Evolutionary conservation across 345 rosid genomes (phyloP).

Genomic region (Populus ilicifolia): DNA sequence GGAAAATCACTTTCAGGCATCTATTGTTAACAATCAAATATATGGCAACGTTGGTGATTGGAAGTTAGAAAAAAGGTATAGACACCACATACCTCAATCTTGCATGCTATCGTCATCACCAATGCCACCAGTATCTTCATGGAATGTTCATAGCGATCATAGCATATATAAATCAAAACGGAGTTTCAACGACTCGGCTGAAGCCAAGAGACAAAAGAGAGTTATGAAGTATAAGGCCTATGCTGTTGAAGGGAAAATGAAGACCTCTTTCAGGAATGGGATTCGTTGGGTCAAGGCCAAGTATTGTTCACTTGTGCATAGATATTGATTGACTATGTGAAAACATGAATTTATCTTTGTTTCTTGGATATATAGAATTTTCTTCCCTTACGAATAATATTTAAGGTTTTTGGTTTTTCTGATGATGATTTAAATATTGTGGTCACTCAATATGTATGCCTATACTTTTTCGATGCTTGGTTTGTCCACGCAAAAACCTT

Average conservation of each 20-base stretch:
- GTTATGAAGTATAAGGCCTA: constrained; percentile 39
- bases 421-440: no score
- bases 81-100: no score
- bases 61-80: background rate
- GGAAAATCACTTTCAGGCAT: constrained; percentile 10
- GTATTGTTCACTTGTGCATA: constrained; percentile 27
- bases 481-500: no score
- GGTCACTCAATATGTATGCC: no score
- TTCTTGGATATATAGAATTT: no score
- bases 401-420: background rate
- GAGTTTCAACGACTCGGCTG: constrained; percentile 16
- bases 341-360: background rate
- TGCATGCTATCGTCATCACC: background rate
- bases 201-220: constrained; percentile 40
- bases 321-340: constrained; percentile 3
- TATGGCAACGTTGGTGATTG: background rate
- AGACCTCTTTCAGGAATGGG: constrained; percentile 27
- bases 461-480: no score
- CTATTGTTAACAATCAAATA: background rate
- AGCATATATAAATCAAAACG: background rate
- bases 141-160: background rate
- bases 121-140: background rate
- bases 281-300: constrained; percentile 47
- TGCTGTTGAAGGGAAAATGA: constrained; percentile 30
- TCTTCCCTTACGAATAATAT: no score